Percentiles rank a stretch among this genome's conserved stretches.
These are phyloP conservation scores for Trifolium subterraneum DNA, from an alignment of 306 rosid genomes.

Conservation along the genomic window DNA sequence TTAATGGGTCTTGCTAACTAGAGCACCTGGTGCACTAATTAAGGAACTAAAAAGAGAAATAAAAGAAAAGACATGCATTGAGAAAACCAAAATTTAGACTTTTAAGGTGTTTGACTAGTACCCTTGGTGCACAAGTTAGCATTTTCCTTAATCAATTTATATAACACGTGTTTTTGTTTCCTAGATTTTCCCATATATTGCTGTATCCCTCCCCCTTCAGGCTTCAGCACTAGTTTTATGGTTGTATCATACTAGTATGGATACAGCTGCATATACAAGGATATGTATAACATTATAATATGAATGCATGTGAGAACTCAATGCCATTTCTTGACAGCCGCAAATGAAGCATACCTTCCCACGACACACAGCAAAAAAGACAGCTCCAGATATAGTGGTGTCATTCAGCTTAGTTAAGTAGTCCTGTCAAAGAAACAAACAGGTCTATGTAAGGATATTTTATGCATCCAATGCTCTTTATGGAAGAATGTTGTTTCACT, in stretches of 20 bases:
- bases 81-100: no score
- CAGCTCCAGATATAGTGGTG: constrained; percentile 83
- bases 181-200: constrained; percentile 14
- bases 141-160: constrained; percentile 6
- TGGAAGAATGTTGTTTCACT: constrained; percentile 33
- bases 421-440: constrained; percentile 63
- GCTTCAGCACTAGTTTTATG: constrained; percentile 2
- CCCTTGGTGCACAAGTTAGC: no score
- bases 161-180: constrained; percentile 1
- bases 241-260: constrained; percentile 22
- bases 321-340: constrained; percentile 23
- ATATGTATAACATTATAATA: neutral
- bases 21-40: no score
- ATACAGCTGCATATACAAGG: neutral
- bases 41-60: no score
- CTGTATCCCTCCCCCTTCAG: neutral
- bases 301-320: constrained; percentile 36
- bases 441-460: constrained; percentile 33
- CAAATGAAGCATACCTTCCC: constrained; percentile 75
- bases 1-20: no score
- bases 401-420: constrained; percentile 84
- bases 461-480: constrained; percentile 21
- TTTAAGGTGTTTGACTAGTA: no score
- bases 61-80: no score
- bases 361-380: constrained; percentile 93